These are phyloP conservation scores for Aureobasidium sp. DNA, from an alignment of 2,329 filamentous ascomycete genomes.

Conservation along the genomic window DNA sequence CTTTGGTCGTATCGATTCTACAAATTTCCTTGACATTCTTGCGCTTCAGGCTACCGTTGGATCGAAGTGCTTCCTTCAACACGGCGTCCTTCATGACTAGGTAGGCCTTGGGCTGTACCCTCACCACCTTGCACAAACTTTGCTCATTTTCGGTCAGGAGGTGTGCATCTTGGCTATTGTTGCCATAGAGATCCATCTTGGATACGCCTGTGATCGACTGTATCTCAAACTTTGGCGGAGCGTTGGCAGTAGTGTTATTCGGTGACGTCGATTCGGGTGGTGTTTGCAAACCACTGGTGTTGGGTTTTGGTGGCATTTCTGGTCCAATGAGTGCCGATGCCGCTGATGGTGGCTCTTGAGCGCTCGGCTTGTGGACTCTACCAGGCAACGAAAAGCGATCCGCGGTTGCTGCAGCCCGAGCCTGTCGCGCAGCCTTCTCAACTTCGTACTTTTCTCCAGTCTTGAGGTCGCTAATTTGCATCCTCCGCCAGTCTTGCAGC, in stretches of 20 bases:
- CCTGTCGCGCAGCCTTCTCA: constrained; percentile 72
- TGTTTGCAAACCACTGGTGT: constrained; percentile 34
- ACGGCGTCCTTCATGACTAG: constrained; percentile 88
- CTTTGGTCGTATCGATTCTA: constrained; percentile 75
- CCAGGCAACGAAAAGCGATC: constrained; percentile 54
- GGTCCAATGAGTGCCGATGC: constrained; percentile 71
- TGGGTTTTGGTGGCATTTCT: constrained; percentile 62
- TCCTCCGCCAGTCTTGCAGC: constrained; percentile 85
- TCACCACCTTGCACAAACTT: constrained; percentile 76
- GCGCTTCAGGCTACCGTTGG: constrained; percentile 83
- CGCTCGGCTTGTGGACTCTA: constrained; percentile 46
- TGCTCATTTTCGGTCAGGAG: constrained; percentile 77
- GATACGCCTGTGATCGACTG: constrained; percentile 44
- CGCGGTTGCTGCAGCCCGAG: constrained; percentile 60
- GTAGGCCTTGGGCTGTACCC: constrained; percentile 90
- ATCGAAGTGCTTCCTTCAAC: constrained; percentile 83
- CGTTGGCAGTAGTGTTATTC: constrained; percentile 18
- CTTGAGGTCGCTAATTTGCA: constrained; percentile 76
- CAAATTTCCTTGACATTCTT: constrained; percentile 87
- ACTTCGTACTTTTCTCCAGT: constrained; percentile 87
- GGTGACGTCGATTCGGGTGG: constrained; percentile 28
- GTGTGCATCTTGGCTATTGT: constrained; percentile 75
- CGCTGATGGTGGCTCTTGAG: constrained; percentile 62
- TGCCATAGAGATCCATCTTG: constrained; percentile 62
- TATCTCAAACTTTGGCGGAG: constrained; percentile 25